phyloP scores from a whole-genome alignment of 2,329 filamentous ascomycete genomes.

The Teratosphaeria viscida region DNA sequence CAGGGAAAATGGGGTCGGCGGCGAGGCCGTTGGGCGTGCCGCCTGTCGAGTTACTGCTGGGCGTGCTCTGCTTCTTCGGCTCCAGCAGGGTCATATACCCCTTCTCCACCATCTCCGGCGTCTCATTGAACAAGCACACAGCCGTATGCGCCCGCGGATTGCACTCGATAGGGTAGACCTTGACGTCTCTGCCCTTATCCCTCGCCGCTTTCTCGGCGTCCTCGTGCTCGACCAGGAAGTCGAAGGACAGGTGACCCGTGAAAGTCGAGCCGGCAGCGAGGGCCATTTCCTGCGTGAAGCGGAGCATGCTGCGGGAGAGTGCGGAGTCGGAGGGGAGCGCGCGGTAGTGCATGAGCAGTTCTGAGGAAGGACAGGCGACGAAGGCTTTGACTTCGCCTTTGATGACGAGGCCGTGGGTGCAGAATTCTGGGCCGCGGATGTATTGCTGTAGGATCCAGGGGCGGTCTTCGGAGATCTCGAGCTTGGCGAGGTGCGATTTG shows the following conservation, averaged over 20 bases:
- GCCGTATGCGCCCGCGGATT: slow-evolving; percentile 62
- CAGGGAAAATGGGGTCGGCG: slow-evolving; percentile 4
- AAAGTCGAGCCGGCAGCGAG: slow-evolving; percentile 38
- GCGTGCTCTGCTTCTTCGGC: slow-evolving; percentile 9
- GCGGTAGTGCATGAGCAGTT: slow-evolving; percentile 56
- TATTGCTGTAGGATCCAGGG: slow-evolving; percentile 63
- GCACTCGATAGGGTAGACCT: slow-evolving; percentile 59
- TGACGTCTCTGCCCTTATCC: slow-evolving; percentile 20
- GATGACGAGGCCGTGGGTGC: slow-evolving; percentile 61
- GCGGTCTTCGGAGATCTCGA: slow-evolving; percentile 44
- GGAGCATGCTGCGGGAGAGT: slow-evolving; percentile 50
- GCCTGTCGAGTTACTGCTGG: slow-evolving; percentile 8
- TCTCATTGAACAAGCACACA: slow-evolving; percentile 47
- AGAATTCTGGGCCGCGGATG: slow-evolving; percentile 55
- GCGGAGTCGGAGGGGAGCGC: slow-evolving; percentile 45
- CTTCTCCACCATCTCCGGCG: slow-evolving; percentile 31
- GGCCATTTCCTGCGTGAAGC: slow-evolving; percentile 53
- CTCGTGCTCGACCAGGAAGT: slow-evolving; percentile 54
- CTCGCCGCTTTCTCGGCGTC: slow-evolving; percentile 20
- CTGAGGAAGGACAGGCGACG: slow-evolving; percentile 53
- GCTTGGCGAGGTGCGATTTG: slow-evolving; percentile 40
- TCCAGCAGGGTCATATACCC: slow-evolving; percentile 44
- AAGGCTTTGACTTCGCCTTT: slow-evolving; percentile 55
- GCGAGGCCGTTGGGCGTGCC: slow-evolving; percentile 9
- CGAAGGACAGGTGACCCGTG: slow-evolving; percentile 63